phyloP scores from a whole-genome alignment of 164 flowering plant genomes.

The Amborella trichopoda region DNA sequence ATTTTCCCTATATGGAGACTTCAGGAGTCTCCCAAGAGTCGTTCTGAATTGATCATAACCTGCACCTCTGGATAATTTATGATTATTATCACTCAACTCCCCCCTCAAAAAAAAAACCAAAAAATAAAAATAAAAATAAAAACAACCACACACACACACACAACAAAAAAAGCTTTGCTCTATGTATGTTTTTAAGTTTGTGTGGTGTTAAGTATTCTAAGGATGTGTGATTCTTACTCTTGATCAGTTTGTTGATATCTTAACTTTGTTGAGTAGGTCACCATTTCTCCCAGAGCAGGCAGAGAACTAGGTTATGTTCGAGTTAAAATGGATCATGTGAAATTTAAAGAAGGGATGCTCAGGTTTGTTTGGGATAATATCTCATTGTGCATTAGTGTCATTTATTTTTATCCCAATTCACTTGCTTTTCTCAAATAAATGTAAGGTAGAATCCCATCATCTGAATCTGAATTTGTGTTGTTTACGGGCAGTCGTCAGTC shows the following conservation, averaged over 20 bases:
- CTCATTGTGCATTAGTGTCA: not conserved
- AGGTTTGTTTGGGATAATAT: constrained; percentile 35
- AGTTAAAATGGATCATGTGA: constrained; percentile 68
- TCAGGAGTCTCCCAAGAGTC: too few relatives aligned
- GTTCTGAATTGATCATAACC: too few relatives aligned
- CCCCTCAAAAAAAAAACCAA: too few relatives aligned
- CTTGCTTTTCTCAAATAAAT: not conserved
- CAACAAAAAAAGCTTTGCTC: too few relatives aligned
- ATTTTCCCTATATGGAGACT: too few relatives aligned
- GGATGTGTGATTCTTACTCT: too few relatives aligned
- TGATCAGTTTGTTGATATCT: not conserved
- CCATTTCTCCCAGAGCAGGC: constrained; percentile 93
- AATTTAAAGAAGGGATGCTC: constrained; percentile 63
- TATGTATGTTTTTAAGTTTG: too few relatives aligned
- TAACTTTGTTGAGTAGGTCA: constrained; percentile 29
- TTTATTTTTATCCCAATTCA: not conserved
- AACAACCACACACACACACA: too few relatives aligned
- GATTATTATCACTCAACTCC: too few relatives aligned
- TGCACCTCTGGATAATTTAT: too few relatives aligned
- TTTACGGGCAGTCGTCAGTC: constrained; percentile 63
- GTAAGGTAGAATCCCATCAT: not conserved
- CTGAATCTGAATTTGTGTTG: not conserved
- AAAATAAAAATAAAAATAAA: too few relatives aligned
- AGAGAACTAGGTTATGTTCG: constrained; percentile 86
- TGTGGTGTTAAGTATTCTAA: too few relatives aligned